phyloP scores from a whole-genome alignment of 1,139 yeast species.

The Sporopachydermia cereana region DNA sequence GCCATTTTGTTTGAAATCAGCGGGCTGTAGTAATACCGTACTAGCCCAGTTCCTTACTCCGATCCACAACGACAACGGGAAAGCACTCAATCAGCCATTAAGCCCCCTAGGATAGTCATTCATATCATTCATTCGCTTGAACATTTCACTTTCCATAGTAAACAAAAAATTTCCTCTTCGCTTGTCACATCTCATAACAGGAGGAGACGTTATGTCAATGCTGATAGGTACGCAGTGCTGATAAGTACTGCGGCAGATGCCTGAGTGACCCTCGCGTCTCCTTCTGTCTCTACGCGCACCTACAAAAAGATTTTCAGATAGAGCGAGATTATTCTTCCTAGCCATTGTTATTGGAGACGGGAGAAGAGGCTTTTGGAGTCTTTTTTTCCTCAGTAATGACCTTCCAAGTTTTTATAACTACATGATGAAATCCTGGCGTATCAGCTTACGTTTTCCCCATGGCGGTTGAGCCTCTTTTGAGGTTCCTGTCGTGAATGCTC shows the following conservation, averaged over 20 bases:
- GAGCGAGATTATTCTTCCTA: too few species aligned
- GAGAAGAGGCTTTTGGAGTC: conserved; percentile 4
- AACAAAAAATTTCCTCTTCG: neutral
- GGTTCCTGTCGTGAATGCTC: conserved; percentile 15
- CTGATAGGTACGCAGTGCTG: neutral
- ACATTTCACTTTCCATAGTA: neutral
- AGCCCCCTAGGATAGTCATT: too few species aligned
- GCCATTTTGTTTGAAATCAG: neutral
- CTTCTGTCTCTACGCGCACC: neutral
- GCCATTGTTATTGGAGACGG: too few species aligned
- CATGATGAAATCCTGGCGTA: conserved; percentile 25
- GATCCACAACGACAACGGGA: too few species aligned
- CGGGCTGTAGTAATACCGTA: too few species aligned
- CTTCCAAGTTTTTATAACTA: conserved; percentile 26
- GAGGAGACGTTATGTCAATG: too few species aligned
- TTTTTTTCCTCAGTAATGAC: conserved; percentile 17
- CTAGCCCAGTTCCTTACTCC: too few species aligned
- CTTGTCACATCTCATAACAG: too few species aligned
- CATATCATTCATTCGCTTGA: neutral
- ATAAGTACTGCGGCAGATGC: neutral
- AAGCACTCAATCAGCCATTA: too few species aligned
- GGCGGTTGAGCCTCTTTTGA: conserved; percentile 10
- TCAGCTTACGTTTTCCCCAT: conserved; percentile 18
- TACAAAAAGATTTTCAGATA: neutral
- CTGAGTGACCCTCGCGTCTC: too few species aligned